Evolutionary conservation across 2,329 filamentous ascomycete species (phyloP).

Genomic region (Fusarium floridanum): DNA sequence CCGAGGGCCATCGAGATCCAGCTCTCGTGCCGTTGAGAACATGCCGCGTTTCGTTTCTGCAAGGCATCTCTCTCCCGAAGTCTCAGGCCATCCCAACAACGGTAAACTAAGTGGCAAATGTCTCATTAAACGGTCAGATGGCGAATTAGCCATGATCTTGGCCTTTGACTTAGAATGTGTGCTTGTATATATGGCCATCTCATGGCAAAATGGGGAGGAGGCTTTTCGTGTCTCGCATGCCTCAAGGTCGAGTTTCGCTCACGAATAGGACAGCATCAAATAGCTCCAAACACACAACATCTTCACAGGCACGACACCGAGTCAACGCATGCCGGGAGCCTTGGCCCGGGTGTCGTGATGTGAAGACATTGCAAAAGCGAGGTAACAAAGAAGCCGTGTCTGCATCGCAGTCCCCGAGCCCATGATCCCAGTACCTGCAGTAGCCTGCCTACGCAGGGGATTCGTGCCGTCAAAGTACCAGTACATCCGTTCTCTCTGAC

Average conservation of each 20-base stretch:
- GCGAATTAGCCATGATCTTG: not conserved
- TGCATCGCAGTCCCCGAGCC: constrained; percentile 6
- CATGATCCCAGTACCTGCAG: constrained; percentile 41
- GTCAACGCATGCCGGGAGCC: not conserved
- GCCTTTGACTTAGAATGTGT: not conserved
- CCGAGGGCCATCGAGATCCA: not conserved
- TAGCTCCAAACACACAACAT: not conserved
- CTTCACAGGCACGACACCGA: not conserved
- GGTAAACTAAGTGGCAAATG: not conserved
- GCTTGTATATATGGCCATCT: not conserved
- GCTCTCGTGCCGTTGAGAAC: not conserved
- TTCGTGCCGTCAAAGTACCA: not conserved
- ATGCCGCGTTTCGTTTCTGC: not conserved
- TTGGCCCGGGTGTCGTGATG: not conserved
- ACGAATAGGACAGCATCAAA: not conserved
- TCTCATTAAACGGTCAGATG: not conserved
- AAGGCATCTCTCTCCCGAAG: not conserved
- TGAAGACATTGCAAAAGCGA: not conserved
- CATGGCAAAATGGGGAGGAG: not conserved
- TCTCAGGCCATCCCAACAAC: not conserved
- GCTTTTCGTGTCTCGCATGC: not conserved
- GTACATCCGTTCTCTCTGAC: not conserved
- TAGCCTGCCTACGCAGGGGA: constrained; percentile 18
- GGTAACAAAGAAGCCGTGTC: not conserved
- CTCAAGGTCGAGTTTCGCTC: not conserved